Evolutionary conservation across 805 yeast species (phyloP).

Genomic region (Blastobotrys muscicola): DNA sequence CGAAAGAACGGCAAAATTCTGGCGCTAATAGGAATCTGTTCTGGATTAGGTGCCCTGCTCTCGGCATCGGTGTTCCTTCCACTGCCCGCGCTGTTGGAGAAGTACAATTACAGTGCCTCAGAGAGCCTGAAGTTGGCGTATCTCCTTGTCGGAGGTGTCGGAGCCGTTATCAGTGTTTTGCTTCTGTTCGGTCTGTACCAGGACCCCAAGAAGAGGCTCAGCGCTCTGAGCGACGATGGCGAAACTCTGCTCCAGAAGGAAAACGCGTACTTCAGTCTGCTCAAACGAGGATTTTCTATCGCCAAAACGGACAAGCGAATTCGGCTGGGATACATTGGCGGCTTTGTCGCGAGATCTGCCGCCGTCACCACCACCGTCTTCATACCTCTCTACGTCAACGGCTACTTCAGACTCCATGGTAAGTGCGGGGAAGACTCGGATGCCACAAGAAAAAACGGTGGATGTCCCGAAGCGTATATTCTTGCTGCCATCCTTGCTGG

Average conservation of each 20-base stretch:
- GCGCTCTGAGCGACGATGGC: slow-evolving; percentile 19
- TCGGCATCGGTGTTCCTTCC: slow-evolving; percentile 48
- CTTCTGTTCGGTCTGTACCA: slow-evolving; percentile 40
- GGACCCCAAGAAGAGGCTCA: slow-evolving; percentile 27
- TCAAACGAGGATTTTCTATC: slow-evolving; percentile 39
- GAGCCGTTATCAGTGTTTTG: slow-evolving; percentile 32
- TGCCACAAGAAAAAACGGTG: slow-evolving; percentile 29
- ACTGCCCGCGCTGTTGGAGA: slow-evolving; percentile 43
- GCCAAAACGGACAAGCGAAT: slow-evolving; percentile 40
- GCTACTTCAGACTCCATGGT: slow-evolving; percentile 43
- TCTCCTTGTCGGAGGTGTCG: slow-evolving; percentile 36
- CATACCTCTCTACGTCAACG: slow-evolving; percentile 53
- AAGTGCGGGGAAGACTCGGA: slow-evolving; percentile 30
- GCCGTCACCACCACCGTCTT: slow-evolving; percentile 50
- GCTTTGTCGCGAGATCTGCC: slow-evolving; percentile 54
- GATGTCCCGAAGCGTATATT: slow-evolving; percentile 50
- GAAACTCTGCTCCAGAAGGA: slow-evolving; percentile 10
- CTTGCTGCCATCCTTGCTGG: slow-evolving; percentile 63
- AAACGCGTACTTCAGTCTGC: slow-evolving; percentile 31
- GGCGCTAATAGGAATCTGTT: slow-evolving; percentile 50
- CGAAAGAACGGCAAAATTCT: slow-evolving; percentile 45
- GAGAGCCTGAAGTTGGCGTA: slow-evolving; percentile 42
- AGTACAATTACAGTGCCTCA: slow-evolving; percentile 31
- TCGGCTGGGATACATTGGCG: slow-evolving; percentile 49
- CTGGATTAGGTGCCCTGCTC: slow-evolving; percentile 62